phyloP scores from a whole-genome alignment of 768 basidiomycete genomes.

The Fomitopsis serialis region DNA sequence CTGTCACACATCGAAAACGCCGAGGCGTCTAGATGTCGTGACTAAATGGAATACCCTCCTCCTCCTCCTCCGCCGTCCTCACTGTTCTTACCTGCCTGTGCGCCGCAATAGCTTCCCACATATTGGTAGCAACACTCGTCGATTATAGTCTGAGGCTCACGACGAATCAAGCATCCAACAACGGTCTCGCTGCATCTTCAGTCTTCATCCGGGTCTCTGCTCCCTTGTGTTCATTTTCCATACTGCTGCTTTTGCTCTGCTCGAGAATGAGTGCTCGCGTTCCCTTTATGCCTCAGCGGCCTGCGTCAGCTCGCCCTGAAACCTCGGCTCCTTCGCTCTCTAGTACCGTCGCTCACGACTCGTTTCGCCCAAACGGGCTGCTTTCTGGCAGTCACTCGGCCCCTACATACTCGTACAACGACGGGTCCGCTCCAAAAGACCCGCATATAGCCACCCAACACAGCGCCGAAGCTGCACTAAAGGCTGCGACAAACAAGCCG shows the following conservation, averaged over 20 bases:
- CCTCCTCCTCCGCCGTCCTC: too few species aligned
- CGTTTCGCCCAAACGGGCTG: slow-evolving; percentile 15
- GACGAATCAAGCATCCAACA: too few species aligned
- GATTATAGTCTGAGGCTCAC: too few species aligned
- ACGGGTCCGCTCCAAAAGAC: not conserved
- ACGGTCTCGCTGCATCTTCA: too few species aligned
- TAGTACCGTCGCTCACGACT: slow-evolving; percentile 7
- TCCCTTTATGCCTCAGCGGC: slow-evolving; percentile 20
- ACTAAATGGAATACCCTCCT: too few species aligned
- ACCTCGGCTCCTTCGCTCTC: not conserved
- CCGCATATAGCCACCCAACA: not conserved
- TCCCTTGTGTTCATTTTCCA: too few species aligned
- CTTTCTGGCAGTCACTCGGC: not conserved
- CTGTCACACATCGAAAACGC: too few species aligned
- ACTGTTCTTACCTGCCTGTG: too few species aligned
- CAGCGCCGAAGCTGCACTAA: not conserved
- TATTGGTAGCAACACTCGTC: too few species aligned
- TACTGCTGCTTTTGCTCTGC: not conserved
- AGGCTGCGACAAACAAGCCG: slow-evolving; percentile 16
- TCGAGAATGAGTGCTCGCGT: slow-evolving; percentile 20
- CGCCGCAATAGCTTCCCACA: too few species aligned
- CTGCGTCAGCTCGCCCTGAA: slow-evolving; percentile 5
- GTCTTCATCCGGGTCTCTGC: too few species aligned
- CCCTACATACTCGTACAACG: not conserved
- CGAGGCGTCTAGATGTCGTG: too few species aligned